Evolutionary conservation across 2,329 filamentous ascomycete genomes (phyloP), one percentile per base, ranked within the genome.

Genomic region (Ceratocystis cubensis): DNA sequence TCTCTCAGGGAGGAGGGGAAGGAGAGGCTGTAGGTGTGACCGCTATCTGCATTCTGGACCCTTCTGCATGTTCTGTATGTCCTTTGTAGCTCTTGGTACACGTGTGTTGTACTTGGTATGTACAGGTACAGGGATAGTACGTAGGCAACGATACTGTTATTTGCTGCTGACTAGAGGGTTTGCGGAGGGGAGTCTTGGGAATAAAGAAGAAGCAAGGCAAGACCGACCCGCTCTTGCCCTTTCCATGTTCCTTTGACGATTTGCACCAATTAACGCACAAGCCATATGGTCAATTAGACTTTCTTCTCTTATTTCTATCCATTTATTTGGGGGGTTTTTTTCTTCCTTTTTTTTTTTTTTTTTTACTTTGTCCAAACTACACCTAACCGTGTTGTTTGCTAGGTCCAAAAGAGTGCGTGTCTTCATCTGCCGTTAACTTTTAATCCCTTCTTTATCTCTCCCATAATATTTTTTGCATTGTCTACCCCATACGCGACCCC

Each of bases 221-320:
- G 56, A 59, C 28, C 56, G 56, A 59, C 56, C 13, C 28, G 56
- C 20, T 37, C 56, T 37, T 59, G 56, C 33, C 28, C 33, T 25
- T 37, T 59, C 56, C 28, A 37, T 33, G 28, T 59, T 59, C 28
- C 56, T 59, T 59, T 33, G 56, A 37, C 56, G 56, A 59, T 59
- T 37, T 59, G 28, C 56, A 17, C 53, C 53, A 59, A 59, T 59
- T 59, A 59, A 59, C 56, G 56, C 56, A 59, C 56, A 59, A 28
- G 33, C 56, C 25, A 59, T 30, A 28, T 59, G 28, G 28, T 8
- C 56, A 59, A 59, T 37, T 59, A 59, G 25, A 59, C 17, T 33
- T 37, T 15, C 17, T 37, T 33, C 28, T 57, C 53, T 57, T 6
- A 33, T 17, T 48, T 30, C 30, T 41, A 61, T 22, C 56, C 30